Percentiles rank a stretch among this genome's conserved stretches.
These are phyloP conservation scores for Rhizophora apiculata DNA, from an alignment of 345 rosid genomes.

Conservation along the genomic window DNA sequence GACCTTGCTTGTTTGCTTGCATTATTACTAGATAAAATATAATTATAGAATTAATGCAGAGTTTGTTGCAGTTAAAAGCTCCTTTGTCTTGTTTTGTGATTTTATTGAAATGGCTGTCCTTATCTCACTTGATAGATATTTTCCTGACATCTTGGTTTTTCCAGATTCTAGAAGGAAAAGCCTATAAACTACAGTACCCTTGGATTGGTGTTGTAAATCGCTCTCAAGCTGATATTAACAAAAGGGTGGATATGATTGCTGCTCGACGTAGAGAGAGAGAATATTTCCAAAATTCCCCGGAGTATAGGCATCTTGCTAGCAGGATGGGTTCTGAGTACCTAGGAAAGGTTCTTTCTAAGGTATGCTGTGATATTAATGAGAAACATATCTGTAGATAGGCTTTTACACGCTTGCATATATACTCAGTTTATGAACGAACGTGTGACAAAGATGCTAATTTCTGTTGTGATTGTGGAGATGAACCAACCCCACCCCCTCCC, in stretches of 20 bases:
- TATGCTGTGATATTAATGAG: constrained; percentile 21
- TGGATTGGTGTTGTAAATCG: constrained; percentile 99
- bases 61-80: background rate
- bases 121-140: constrained; percentile 15
- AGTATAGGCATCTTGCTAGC: constrained; percentile 67
- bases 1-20: background rate
- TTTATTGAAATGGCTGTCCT: constrained; percentile 6
- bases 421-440: no score
- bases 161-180: constrained; percentile 87
- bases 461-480: no score
- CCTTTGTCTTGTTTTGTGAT: background rate
- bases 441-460: no score
- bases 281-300: constrained; percentile 56
- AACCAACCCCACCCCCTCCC: no score
- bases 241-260: constrained; percentile 97
- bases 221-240: constrained; percentile 96
- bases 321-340: constrained; percentile 95
- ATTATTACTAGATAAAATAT: background rate
- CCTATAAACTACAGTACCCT: constrained; percentile 81
- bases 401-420: background rate
- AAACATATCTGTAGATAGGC: background rate
- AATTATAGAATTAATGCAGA: background rate
- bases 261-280: constrained; percentile 92
- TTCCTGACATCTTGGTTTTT: constrained; percentile 16
- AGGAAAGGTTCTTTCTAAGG: constrained; percentile 96